These are phyloP conservation scores for Anisodus tanguticus DNA, from an alignment of 257 asterid genomes.

Conservation along the genomic window DNA sequence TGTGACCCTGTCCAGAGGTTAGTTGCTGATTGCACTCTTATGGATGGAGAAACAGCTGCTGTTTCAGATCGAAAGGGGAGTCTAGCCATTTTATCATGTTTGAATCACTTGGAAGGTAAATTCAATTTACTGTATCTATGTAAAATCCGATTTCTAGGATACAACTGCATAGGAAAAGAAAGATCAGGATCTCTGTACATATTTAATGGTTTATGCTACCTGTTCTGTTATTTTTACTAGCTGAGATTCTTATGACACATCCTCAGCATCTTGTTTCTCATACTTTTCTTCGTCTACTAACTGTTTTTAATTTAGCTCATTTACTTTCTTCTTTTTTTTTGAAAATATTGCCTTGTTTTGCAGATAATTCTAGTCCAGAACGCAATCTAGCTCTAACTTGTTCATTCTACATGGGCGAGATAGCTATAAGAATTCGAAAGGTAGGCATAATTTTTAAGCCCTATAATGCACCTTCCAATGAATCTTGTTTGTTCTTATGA, in stretches of 20 bases:
- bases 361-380: constrained; percentile 88
- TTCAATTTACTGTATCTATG: not conserved
- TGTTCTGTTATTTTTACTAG: not conserved
- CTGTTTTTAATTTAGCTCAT: not conserved
- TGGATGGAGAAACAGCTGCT: constrained; percentile 84
- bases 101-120: constrained; percentile 73
- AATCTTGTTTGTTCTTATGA: not conserved
- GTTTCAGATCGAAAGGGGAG: constrained; percentile 94
- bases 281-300: not conserved
- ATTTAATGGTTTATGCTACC: constrained; percentile 1
- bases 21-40: constrained; percentile 90
- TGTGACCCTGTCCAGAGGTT: constrained; percentile 96
- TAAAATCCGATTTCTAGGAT: not conserved
- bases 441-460: constrained; percentile 40
- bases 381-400: constrained; percentile 74
- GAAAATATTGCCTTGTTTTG: constrained; percentile 30
- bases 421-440: constrained; percentile 88
- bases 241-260: not conserved
- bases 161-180: not conserved
- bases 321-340: not conserved
- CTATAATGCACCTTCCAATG: constrained; percentile 17
- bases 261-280: not conserved
- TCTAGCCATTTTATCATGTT: constrained; percentile 78
- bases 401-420: constrained; percentile 91
- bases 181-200: constrained; percentile 24